A percentile compares a stretch with the other conserved stretches of the same genome.
These are phyloP conservation scores for Oligophagozyma castellii DNA, from an alignment of 1,139 yeast genomes.

Conservation along the genomic window DNA sequence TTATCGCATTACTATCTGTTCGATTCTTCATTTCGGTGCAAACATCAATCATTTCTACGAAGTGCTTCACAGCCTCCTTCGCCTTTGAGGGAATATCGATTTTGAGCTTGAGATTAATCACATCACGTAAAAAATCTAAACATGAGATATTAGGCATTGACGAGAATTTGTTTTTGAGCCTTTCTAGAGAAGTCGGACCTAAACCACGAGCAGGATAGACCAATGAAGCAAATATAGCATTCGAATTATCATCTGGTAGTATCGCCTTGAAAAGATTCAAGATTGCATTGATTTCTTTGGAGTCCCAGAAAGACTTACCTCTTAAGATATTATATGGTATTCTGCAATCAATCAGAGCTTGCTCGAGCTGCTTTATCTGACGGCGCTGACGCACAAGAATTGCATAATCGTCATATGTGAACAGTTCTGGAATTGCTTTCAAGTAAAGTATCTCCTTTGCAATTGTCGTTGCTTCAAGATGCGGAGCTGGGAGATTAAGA, in stretches of 20 bases:
- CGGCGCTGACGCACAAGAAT: slow-evolving; percentile 53
- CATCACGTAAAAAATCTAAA: slow-evolving; percentile 11
- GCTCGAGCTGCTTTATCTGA: slow-evolving; percentile 48
- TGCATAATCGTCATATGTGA: slow-evolving; percentile 47
- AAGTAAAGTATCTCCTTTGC: slow-evolving; percentile 40
- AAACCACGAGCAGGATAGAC: slow-evolving; percentile 54
- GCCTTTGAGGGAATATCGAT: slow-evolving; percentile 13
- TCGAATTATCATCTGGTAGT: slow-evolving; percentile 41
- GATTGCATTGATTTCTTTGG: slow-evolving; percentile 50
- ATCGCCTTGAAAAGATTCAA: slow-evolving; percentile 53
- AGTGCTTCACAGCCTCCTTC: slow-evolving; percentile 10
- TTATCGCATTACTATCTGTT: slow-evolving; percentile 11
- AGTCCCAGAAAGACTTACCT: slow-evolving; percentile 72
- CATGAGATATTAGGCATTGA: slow-evolving; percentile 12
- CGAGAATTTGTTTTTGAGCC: slow-evolving; percentile 22
- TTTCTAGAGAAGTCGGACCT: slow-evolving; percentile 44
- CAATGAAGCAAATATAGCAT: slow-evolving; percentile 46
- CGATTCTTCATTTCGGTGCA: slow-evolving; percentile 10
- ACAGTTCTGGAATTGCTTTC: slow-evolving; percentile 27
- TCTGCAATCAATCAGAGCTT: slow-evolving; percentile 36
- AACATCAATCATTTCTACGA: slow-evolving; percentile 13
- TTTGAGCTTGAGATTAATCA: slow-evolving; percentile 9
- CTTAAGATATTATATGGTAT: slow-evolving; percentile 57
- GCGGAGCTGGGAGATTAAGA: slow-evolving; percentile 28
- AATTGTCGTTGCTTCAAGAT: slow-evolving; percentile 45